Evolutionary conservation across 2,329 filamentous ascomycete species (phyloP).

Genomic region (Alternaria novae-zelandiae): DNA sequence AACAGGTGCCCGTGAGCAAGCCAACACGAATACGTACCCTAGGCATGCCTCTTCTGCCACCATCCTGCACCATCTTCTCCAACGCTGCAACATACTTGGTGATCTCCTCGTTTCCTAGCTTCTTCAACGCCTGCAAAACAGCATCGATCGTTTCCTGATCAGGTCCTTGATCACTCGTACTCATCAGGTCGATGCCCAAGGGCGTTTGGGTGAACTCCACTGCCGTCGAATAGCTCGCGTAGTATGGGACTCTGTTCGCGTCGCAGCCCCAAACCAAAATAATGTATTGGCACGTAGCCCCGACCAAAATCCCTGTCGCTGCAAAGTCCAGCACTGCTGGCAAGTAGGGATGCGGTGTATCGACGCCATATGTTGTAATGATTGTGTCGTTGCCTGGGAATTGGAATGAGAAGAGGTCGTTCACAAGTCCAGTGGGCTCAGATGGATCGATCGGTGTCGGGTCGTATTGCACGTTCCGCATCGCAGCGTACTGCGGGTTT

Average conservation of each 20-base stretch:
- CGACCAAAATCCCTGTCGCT: constrained; percentile 19
- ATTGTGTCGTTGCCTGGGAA: constrained; percentile 18
- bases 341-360: constrained; percentile 7
- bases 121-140: constrained; percentile 4
- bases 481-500: constrained; percentile 10
- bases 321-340: constrained; percentile 10
- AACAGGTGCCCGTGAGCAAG: too few relatives aligned
- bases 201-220: constrained; percentile 13
- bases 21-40: constrained; percentile 3
- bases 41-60: constrained; percentile 5
- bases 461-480: constrained; percentile 28
- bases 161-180: constrained; percentile 9
- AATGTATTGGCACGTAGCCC: constrained; percentile 17
- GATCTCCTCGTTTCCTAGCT: constrained; percentile 12
- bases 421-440: constrained; percentile 11
- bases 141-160: constrained; percentile 14
- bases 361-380: constrained; percentile 21
- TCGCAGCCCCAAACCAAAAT: constrained; percentile 29
- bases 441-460: constrained; percentile 14
- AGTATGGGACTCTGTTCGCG: constrained; percentile 10
- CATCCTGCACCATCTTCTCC: constrained; percentile 15
- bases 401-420: constrained; percentile 29
- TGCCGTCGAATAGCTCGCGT: constrained; percentile 18
- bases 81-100: constrained; percentile 3
- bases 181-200: constrained; percentile 24